Evolutionary conservation across 371 early-diverging fungal species (phyloP), one percentile per base, ranked within the genome.

Genomic region (Syncephalastrum racemosum): DNA sequence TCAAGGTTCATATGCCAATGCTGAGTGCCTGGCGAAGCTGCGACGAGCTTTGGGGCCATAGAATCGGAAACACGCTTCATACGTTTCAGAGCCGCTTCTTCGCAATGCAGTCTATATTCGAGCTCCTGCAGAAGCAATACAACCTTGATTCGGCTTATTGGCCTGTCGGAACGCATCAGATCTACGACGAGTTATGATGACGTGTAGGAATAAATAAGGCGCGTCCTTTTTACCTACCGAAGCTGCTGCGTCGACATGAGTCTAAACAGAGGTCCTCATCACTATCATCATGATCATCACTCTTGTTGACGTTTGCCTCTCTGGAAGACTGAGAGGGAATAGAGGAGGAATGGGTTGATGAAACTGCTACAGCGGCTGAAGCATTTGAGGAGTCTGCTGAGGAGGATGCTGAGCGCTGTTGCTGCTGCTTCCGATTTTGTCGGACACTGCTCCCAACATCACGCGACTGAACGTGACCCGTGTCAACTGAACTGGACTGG

Each of bases 31-130:
- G 36, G 10, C 36, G 55, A 50, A 18, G 64, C 36, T 19, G 63
- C 14, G 23, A 25, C 36, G 12, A 51, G 40, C 2, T 19, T 51
- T 40, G 22, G 4, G 4, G 19, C 19, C 31, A 36, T 59, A 47
- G 31, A 56, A 44, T 24, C 36, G 5, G 66, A 50, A 18, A 41
- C 51, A 10, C 53, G 48, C 4, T 81, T 75, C 57, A 79, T 78
- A 10, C 92, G 93, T 43, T 90, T 88, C 53, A 85, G 81, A 6
- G 95, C 85, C 67, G 91, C 90, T 60, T 81, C 85, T 78, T 97
- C 96, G 7, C 95, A 86, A 50, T 92, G 89, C 4, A 95, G 84
- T 71, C 93, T 94, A 61, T 83, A 86, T 43, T 87, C 83, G 48
- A 94, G 72, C 62, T 93, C 92, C 23, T 85, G 84, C 20, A 95